Percentiles rank a stretch among this genome's conserved stretches.
These are phyloP conservation scores for Pyrenochaeta sp. DNA, from an alignment of 2,329 filamentous ascomycete genomes.

Conservation along the genomic window DNA sequence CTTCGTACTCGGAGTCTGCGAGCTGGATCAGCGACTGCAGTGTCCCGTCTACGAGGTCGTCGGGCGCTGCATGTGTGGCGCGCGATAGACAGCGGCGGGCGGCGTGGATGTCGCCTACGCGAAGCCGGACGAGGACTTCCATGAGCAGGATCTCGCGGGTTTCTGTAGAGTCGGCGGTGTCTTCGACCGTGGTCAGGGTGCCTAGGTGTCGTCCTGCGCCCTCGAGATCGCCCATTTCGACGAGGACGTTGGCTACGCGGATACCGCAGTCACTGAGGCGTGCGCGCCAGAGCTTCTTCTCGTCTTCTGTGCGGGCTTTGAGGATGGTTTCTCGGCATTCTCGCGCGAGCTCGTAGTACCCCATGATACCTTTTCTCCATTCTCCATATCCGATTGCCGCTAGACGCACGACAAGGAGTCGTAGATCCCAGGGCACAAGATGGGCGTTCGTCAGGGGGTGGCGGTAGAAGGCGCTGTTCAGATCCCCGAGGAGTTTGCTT, in stretches of 20 bases:
- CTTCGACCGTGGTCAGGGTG: slow-evolving; percentile 59
- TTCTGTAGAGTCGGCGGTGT: slow-evolving; percentile 43
- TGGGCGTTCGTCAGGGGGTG: slow-evolving; percentile 55
- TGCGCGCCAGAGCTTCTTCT: slow-evolving; percentile 72
- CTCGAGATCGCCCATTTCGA: slow-evolving; percentile 87
- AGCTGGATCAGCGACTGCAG: slow-evolving; percentile 76
- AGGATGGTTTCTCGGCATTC: slow-evolving; percentile 72
- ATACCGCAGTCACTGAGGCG: slow-evolving; percentile 78
- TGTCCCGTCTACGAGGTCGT: slow-evolving; percentile 49
- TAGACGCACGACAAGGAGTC: slow-evolving; percentile 81
- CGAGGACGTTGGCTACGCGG: slow-evolving; percentile 68
- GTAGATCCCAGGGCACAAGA: slow-evolving; percentile 85
- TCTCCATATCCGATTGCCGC: slow-evolving; percentile 89
- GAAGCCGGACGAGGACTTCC: slow-evolving; percentile 73
- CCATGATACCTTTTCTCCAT: slow-evolving; percentile 82
- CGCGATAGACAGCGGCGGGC: slow-evolving; percentile 64
- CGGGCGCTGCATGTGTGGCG: slow-evolving; percentile 24
- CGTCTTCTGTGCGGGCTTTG: slow-evolving; percentile 52
- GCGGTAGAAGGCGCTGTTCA: slow-evolving; percentile 62
- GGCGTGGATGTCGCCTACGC: slow-evolving; percentile 76
- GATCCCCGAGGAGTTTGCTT: slow-evolving; percentile 67
- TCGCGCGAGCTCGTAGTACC: slow-evolving; percentile 84
- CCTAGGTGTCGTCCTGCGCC: slow-evolving; percentile 78
- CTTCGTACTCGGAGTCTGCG: slow-evolving; percentile 75
- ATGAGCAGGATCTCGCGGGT: slow-evolving; percentile 47